phyloP scores from a whole-genome alignment of 2,329 filamentous ascomycete species.

The Penicillium sp. region DNA sequence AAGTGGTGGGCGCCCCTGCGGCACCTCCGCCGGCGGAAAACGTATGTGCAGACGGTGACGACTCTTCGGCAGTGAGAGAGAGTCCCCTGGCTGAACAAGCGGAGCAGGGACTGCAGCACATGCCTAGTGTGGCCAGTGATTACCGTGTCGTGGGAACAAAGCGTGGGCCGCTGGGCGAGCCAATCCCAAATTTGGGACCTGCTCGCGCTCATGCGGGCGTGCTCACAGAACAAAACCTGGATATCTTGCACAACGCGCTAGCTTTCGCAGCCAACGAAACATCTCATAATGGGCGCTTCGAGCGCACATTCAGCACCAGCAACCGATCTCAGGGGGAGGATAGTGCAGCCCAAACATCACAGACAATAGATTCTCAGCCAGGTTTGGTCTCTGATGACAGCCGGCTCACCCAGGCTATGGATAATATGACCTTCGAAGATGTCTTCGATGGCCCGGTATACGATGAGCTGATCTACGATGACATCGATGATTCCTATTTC shows the following conservation, averaged over 20 bases:
- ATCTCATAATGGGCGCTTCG: constrained; percentile 70
- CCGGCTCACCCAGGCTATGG: constrained; percentile 46
- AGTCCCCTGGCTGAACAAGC: constrained; percentile 10
- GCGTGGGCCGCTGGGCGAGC: constrained; percentile 27
- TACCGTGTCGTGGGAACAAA: constrained; percentile 23
- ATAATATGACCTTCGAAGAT: constrained; percentile 39
- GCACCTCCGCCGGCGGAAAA: constrained; percentile 12
- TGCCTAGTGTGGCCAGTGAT: constrained; percentile 37
- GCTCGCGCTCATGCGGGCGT: constrained; percentile 34
- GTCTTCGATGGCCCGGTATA: constrained; percentile 46
- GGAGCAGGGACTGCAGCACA: constrained; percentile 30
- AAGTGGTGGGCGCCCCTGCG: constrained; percentile 21
- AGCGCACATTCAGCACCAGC: constrained; percentile 54
- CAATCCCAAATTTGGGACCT: constrained; percentile 35
- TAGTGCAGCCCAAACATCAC: constrained; percentile 34
- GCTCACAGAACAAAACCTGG: constrained; percentile 56
- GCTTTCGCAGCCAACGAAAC: constrained; percentile 77
- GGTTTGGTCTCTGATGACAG: constrained; percentile 51
- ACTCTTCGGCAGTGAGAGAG: constrained; percentile 15
- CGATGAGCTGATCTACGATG: constrained; percentile 55
- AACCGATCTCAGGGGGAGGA: constrained; percentile 39
- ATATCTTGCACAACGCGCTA: constrained; percentile 77
- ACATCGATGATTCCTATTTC: constrained; percentile 64
- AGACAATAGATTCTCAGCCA: constrained; percentile 41
- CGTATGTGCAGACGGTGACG: constrained; percentile 1